These are phyloP conservation scores for Diaporthe sp. DNA, from an alignment of 2,329 filamentous ascomycete species.

Conservation along the genomic window DNA sequence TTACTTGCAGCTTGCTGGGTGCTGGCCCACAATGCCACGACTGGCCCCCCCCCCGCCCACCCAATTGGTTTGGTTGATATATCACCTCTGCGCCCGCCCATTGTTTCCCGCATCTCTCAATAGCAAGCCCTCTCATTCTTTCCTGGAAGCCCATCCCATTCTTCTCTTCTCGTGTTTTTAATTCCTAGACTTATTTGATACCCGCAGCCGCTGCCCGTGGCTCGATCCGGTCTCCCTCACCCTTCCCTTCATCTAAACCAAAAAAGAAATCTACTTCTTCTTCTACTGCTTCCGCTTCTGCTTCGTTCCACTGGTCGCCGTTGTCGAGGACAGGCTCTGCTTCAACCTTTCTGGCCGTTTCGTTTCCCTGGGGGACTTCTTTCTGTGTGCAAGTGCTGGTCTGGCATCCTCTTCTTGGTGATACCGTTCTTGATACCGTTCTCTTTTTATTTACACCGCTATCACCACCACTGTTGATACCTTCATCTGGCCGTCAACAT, in stretches of 20 bases:
- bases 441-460: background rate
- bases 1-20: background rate
- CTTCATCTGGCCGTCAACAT: constrained; percentile 4
- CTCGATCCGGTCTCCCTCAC: background rate
- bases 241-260: background rate
- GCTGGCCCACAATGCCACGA: background rate
- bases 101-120: constrained; percentile 3
- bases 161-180: constrained; percentile 8
- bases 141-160: background rate
- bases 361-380: background rate
- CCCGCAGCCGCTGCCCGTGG: constrained; percentile 7
- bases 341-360: background rate
- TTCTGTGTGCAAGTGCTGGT: constrained; percentile 22
- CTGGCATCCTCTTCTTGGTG: constrained; percentile 19
- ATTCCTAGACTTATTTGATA: constrained; percentile 26
- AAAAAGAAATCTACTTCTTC: background rate
- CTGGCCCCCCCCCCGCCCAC: background rate
- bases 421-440: background rate
- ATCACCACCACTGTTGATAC: background rate
- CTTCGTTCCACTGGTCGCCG: background rate
- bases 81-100: constrained; percentile 10
- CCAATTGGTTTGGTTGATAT: background rate
- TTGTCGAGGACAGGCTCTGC: constrained; percentile 16
- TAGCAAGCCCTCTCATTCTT: constrained; percentile 1
- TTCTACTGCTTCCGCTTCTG: background rate